These are phyloP conservation scores for Zhuliangozyma blackwelliae DNA, from an alignment of 1,139 yeast genomes.

Conservation along the genomic window DNA sequence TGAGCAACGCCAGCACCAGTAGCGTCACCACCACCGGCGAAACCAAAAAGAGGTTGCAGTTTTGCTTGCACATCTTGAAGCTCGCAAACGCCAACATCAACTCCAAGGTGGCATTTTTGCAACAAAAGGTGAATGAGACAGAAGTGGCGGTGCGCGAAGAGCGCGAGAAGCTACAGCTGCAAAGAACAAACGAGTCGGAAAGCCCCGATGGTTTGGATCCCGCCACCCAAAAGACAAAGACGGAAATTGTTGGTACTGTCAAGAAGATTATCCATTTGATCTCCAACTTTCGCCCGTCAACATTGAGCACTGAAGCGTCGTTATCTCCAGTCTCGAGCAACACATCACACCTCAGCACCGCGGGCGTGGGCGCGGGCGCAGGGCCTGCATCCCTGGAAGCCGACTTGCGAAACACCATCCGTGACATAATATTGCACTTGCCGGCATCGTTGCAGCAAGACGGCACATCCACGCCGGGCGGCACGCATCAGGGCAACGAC, in stretches of 20 bases:
- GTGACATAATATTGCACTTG: conserved; percentile 70
- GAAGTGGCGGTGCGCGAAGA: conserved; percentile 15
- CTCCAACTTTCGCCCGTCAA: conserved; percentile 83
- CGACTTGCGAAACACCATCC: conserved; percentile 61
- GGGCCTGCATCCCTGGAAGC: conserved; percentile 8
- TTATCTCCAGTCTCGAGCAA: conserved; percentile 11
- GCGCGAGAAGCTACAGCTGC: conserved; percentile 7
- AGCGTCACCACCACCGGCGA: conserved; percentile 28
- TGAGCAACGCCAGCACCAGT: conserved; percentile 11
- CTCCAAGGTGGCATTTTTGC: conserved; percentile 58
- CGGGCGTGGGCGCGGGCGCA: too few species aligned
- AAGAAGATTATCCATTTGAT: conserved; percentile 83
- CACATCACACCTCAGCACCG: conserved; percentile 1
- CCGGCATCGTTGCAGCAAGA: conserved; percentile 42
- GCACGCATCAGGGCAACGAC: conserved; percentile 36
- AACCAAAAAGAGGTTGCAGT: conserved; percentile 64
- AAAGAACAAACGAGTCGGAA: conserved; percentile 6
- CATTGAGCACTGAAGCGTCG: conserved; percentile 21
- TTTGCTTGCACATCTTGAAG: conserved; percentile 68
- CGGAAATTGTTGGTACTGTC: conserved; percentile 83
- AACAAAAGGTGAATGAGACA: conserved; percentile 32
- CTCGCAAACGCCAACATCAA: conserved; percentile 73
- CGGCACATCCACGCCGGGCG: conserved; percentile 3
- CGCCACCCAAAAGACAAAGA: conserved; percentile 50
- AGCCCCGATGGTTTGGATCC: conserved; percentile 8